A percentile compares a stretch with the other conserved stretches of the same genome.
phyloP scores from a whole-genome alignment of 2,329 filamentous ascomycete genomes.

The Zymoseptoria pseudotritici region DNA sequence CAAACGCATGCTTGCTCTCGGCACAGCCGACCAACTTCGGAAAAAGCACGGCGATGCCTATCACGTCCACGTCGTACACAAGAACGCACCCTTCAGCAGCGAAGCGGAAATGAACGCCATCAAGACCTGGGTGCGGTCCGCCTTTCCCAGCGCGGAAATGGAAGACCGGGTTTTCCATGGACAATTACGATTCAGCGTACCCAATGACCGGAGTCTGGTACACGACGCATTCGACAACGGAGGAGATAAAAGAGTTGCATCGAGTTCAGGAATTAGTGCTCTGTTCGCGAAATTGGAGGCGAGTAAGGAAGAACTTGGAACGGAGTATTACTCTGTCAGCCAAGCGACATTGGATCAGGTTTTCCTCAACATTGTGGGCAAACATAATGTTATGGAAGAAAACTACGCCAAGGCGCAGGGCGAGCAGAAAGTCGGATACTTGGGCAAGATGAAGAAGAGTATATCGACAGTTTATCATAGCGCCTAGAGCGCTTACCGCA shows the following conservation, averaged over 20 bases:
- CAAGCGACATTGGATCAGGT: constrained; percentile 87
- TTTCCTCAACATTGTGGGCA: constrained; percentile 75
- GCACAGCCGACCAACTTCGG: constrained; percentile 65
- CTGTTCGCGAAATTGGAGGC: constrained; percentile 69
- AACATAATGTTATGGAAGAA: constrained; percentile 73
- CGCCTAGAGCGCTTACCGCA: constrained; percentile 2
- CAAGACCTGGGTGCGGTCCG: constrained; percentile 55
- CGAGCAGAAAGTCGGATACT: constrained; percentile 7
- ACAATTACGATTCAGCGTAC: constrained; percentile 76
- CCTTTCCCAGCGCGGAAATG: constrained; percentile 58
- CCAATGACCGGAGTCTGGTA: constrained; percentile 32
- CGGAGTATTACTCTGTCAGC: constrained; percentile 80
- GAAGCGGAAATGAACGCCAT: constrained; percentile 61
- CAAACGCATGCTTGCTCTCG: constrained; percentile 74
- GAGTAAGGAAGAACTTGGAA: constrained; percentile 58
- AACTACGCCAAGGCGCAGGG: constrained; percentile 24
- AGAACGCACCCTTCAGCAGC: constrained; percentile 64
- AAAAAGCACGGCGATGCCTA: constrained; percentile 69
- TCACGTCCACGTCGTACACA: constrained; percentile 73
- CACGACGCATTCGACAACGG: constrained; percentile 11
- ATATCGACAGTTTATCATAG: constrained; percentile 16
- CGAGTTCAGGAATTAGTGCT: constrained; percentile 45
- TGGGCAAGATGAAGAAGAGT: constrained; percentile 10
- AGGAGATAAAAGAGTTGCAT: constrained; percentile 10
- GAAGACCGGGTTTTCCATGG: constrained; percentile 75